These are phyloP conservation scores for Carex arenaria DNA, from an alignment of 202 grass and related monocot species.

Conservation along the genomic window DNA sequence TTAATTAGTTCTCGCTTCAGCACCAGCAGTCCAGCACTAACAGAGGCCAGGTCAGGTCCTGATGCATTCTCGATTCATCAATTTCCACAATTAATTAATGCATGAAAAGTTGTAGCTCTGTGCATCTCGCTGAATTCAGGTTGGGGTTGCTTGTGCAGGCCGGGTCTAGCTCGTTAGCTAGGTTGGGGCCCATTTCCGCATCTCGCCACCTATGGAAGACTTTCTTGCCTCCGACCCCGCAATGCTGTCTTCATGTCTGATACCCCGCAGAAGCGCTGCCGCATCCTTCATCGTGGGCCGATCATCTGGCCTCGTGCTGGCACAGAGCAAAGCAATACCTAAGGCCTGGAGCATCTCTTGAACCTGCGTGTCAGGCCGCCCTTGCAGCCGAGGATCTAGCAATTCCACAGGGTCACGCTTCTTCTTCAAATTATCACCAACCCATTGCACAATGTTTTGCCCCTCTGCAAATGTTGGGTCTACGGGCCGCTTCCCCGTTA, in stretches of 20 bases:
- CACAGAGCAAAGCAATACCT: constrained; percentile 68
- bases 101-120: background rate
- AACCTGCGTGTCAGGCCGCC: constrained; percentile 50
- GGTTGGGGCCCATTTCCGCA: constrained; percentile 5
- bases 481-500: constrained; percentile 49
- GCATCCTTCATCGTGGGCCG: constrained; percentile 85
- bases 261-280: constrained; percentile 68
- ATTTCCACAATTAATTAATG: background rate
- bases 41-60: background rate
- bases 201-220: constrained; percentile 1
- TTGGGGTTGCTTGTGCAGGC: background rate
- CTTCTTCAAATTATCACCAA: constrained; percentile 54
- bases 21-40: background rate
- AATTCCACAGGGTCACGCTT: constrained; percentile 60
- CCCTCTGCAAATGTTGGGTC: constrained; percentile 54
- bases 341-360: constrained; percentile 91
- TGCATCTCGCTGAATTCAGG: background rate
- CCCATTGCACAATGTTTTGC: constrained; percentile 74
- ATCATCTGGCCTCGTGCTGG: constrained; percentile 51
- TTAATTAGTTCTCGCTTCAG: background rate
- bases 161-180: background rate
- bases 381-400: constrained; percentile 47
- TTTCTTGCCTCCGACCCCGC: constrained; percentile 27
- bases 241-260: constrained; percentile 42
- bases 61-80: background rate